Conservation (phyloP, 2,329 filamentous ascomycete species). For the Aspergillus sp. region DNA sequence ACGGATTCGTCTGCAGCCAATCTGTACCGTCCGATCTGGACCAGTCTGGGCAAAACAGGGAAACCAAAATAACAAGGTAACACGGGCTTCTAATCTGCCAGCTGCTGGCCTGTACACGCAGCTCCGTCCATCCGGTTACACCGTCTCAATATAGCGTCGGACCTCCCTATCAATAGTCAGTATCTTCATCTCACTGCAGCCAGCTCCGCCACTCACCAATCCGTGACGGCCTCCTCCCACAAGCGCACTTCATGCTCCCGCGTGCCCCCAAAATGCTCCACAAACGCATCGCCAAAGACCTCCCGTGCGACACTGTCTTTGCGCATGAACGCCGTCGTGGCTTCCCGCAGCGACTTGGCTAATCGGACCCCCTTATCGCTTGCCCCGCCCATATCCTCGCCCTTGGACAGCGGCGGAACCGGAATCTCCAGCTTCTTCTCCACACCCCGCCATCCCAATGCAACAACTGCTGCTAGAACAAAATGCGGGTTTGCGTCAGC, state of each 20-base stretch:
- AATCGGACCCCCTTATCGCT: constrained; percentile 73
- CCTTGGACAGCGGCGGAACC: constrained; percentile 79
- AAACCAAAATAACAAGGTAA: neutral
- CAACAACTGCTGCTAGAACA: constrained; percentile 83
- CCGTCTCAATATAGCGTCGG: constrained; percentile 76
- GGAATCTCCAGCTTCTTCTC: constrained; percentile 87
- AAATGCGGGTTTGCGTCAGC: constrained; percentile 89
- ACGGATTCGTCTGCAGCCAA: too few species aligned
- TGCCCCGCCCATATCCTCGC: constrained; percentile 74
- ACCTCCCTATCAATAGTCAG: constrained; percentile 62
- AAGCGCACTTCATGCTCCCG: constrained; percentile 85
- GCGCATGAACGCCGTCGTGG: constrained; percentile 74
- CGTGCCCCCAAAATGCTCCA: constrained; percentile 92
- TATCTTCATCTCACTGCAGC: constrained; percentile 29
- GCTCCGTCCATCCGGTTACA: constrained; percentile 43
- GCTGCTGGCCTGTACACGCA: neutral
- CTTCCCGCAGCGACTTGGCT: constrained; percentile 83
- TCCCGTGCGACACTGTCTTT: constrained; percentile 86
- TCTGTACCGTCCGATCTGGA: neutral
- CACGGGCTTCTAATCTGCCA: neutral
- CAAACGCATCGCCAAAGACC: constrained; percentile 91
- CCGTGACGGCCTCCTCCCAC: constrained; percentile 95
- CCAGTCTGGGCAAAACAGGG: neutral
- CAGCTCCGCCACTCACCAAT: constrained; percentile 68
- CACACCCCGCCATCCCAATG: constrained; percentile 84